Percentiles rank a stretch among this genome's conserved stretches.
phyloP scores from a whole-genome alignment of 371 early-diverging fungal genomes.

The Mucor saturninus region DNA sequence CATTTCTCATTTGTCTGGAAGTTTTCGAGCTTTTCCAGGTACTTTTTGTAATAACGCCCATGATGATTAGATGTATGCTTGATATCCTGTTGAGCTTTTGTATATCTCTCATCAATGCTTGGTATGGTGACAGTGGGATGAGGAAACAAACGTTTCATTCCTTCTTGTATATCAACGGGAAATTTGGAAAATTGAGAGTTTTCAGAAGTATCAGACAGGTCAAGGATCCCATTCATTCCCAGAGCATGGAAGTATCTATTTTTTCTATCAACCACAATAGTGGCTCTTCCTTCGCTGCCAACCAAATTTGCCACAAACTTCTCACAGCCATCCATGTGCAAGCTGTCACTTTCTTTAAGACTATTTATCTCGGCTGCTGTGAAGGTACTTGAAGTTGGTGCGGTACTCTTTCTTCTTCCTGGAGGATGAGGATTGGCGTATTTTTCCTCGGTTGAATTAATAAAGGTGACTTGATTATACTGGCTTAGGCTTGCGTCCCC shows the following conservation, averaged over 20 bases:
- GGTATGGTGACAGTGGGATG: slow-evolving; percentile 6
- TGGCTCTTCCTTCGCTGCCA: slow-evolving; percentile 10
- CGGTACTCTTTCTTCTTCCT: slow-evolving; percentile 9
- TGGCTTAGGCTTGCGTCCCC: slow-evolving; percentile 9
- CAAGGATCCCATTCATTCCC: slow-evolving; percentile 14
- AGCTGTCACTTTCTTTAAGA: slow-evolving; percentile 10
- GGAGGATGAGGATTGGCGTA: slow-evolving; percentile 13
- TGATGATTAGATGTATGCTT: slow-evolving; percentile 6
- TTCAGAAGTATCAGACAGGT: slow-evolving; percentile 9
- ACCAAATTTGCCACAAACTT: slow-evolving; percentile 10
- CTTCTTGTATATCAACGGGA: slow-evolving; percentile 2
- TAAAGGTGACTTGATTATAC: slow-evolving; percentile 12
- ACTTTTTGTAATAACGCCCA: slow-evolving; percentile 12
- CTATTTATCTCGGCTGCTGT: slow-evolving; percentile 5
- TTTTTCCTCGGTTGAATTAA: slow-evolving; percentile 12
- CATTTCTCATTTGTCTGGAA: slow-evolving; percentile 8
- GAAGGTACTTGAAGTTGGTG: slow-evolving; percentile 4
- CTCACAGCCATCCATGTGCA: background rate
- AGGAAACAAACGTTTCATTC: slow-evolving; percentile 9
- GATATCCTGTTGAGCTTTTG: slow-evolving; percentile 15
- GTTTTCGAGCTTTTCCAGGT: slow-evolving; percentile 9
- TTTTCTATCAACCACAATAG: slow-evolving; percentile 15
- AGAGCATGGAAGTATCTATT: slow-evolving; percentile 14
- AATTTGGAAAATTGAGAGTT: slow-evolving; percentile 16
- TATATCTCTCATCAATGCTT: background rate